Percentiles rank a stretch among this genome's conserved stretches.
Conservation (phyloP, 768 basidiomycete genomes). For the Termitomyces sp. region DNA sequence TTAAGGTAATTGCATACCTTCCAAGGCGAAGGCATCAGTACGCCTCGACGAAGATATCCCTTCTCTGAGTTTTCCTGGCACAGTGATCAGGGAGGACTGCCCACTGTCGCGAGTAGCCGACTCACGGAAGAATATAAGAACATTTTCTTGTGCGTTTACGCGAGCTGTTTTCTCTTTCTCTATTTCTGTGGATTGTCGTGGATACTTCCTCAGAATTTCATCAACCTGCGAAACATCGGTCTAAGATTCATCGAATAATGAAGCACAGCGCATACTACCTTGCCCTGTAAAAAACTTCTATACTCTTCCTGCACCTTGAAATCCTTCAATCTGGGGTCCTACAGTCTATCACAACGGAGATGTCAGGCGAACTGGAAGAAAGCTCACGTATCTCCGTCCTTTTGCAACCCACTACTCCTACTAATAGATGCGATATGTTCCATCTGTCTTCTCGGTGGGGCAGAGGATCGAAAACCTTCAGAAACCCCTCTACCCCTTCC, state of each 20-base stretch:
- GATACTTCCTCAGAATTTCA: conserved; percentile 37
- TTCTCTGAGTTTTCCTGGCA: conserved; percentile 69
- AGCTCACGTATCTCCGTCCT: conserved; percentile 71
- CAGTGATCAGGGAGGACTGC: neutral
- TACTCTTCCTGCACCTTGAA: conserved; percentile 61
- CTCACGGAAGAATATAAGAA: conserved; percentile 72
- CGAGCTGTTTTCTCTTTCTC: conserved; percentile 32
- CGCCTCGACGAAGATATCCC: conserved; percentile 60
- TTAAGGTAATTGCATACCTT: conserved; percentile 42
- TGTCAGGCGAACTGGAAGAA: neutral
- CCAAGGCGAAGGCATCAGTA: conserved; percentile 55
- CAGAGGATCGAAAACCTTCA: neutral
- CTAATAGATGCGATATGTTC: conserved; percentile 69
- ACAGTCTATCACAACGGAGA: conserved; percentile 24
- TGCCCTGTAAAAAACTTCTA: conserved; percentile 55
- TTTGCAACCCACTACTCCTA: conserved; percentile 70
- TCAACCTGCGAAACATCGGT: conserved; percentile 34
- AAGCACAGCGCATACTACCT: conserved; percentile 36
- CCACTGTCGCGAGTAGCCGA: conserved; percentile 6
- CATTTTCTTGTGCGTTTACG: conserved; percentile 57
- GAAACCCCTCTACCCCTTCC: conserved; percentile 6
- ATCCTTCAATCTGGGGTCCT: conserved; percentile 54
- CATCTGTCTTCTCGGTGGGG: conserved; percentile 36
- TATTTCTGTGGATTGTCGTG: conserved; percentile 24
- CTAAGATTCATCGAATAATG: neutral